Base-by-base conservation (phyloP, 306 rosid species). In the Purshia tridentata region DNA sequence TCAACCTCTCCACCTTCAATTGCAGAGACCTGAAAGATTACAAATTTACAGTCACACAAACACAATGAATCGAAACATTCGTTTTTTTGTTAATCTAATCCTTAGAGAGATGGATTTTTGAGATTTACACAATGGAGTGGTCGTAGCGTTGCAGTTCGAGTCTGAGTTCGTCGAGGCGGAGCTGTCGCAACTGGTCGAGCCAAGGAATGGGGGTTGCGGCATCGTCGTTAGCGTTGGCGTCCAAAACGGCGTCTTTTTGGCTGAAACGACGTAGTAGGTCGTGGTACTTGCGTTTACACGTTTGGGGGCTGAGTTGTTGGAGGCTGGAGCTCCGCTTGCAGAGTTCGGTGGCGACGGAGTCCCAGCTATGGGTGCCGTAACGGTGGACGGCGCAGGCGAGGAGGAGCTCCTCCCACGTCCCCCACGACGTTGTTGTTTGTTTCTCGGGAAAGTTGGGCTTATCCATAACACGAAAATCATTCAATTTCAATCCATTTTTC, bases 321-420 rank as follows among this genome's bases (percentile, higher is more conserved):
- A 18, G 75, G 13, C 19, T 44, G 54, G 83, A 60, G 46, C 59
- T 50, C 59, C 83, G 83, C 23, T 51, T 73, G 46, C 75, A 72
- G 46, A 79, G 70, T 45, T 79, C 79, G 67, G 66, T 15, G 47
- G 79, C 65, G 72, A 79, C 78, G 62, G 76, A 44, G 75, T 79
- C 67, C 83, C 83, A 79, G 52, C 71, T 67, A 8, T 68, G 65
- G 64, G 76, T 37, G 49, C 83, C 83, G 75, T 59, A 68, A 16
- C 83, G 83, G 59, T 68, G 78, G 55, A 79, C 83, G 72, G 83
- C 83, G 61, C 70, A 52, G 65, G 78, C 70, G 40, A 79, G 65
- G 23, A 79, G 78, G 44, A 79, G 82, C 78, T 79, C 78, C 58
- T 79, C 82, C 82, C 70, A 73, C 52, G 82, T 79, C 44, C 78